Evolutionary conservation across 164 flowering plant species (phyloP), one percentile per base, ranked within the genome.

Genomic region (Magnolia sinica): DNA sequence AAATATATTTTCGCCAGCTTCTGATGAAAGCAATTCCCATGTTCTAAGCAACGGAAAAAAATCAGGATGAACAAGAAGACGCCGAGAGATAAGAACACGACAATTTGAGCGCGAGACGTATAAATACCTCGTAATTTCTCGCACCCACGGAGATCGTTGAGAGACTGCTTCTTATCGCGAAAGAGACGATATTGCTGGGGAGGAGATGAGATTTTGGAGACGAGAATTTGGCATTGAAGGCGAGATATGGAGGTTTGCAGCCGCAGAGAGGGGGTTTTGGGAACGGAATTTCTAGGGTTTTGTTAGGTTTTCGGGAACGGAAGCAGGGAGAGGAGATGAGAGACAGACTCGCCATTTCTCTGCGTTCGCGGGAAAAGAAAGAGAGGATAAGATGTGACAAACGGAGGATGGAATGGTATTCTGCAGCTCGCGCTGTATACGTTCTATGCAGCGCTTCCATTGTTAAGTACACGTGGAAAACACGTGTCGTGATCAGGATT

Each of bases 121-220:
- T 18, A 69, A 55, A 8, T 82, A 89, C 96, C 91, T 90, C 90
- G 74, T 88, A 89, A 24, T 85, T 71, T 64, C 76, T 86, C 50
- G 85, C 82, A 73, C 75, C 73, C n/a, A 83, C 13, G 66, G 89
- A 70, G 78, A 73, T 64, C 2, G 85, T 79, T 22, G 87, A 85
- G 68, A 76, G 64, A 8, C n/a, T 16, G 71, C 29, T 63, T 58
- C 31, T 59, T 70, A 71, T 74, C 49, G 19, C 72, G 31, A 27
- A 23, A 58, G n/a, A 76, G 19, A 3, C 7, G 61, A 45, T 22
- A 68, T 27, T 72, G 63, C 37, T 63, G 58, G 29, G 49, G 14
- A 70, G 52, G 50, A 79, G 51, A 61, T n/a, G 68, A 65, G 75
- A 70, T 64, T 51, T 27, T 10, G 78, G 29, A n/a, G 69, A 63